These are phyloP conservation scores for Astrothelium macrocarpum DNA, from an alignment of 495 filamentous ascomycete genomes.

Conservation along the genomic window DNA sequence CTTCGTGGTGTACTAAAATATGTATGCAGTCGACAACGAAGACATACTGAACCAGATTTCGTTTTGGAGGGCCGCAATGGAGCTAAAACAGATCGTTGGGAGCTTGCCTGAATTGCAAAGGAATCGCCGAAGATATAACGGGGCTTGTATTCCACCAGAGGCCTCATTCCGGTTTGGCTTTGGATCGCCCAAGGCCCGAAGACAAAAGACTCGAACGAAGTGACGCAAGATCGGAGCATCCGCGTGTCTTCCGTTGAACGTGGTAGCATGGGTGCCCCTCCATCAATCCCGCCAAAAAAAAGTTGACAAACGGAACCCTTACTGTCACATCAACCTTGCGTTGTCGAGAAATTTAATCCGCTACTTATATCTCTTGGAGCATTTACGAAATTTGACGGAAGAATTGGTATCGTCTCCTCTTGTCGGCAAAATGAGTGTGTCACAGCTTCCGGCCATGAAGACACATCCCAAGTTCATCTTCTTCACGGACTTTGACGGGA, in stretches of 20 bases:
- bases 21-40: conserved; percentile 21
- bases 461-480: conserved; percentile 63
- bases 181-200: neutral
- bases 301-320: neutral
- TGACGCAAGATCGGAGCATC: neutral
- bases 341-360: neutral
- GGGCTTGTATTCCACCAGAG: neutral
- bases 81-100: neutral
- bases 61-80: neutral
- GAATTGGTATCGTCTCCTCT: neutral
- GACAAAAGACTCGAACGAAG: neutral
- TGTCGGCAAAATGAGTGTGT: conserved; percentile 6
- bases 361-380: neutral
- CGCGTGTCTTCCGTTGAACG: neutral
- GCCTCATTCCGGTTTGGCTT: neutral
- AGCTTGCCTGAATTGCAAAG: neutral
- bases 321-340: neutral
- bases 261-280: neutral
- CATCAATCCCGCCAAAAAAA: conserved; percentile 2
- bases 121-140: neutral
- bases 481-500: conserved; percentile 97
- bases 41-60: conserved; percentile 12
- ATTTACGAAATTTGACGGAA: neutral
- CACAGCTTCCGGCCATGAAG: conserved; percentile 22
- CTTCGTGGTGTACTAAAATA: neutral